Conservation (phyloP, 163 green algal genomes). For the Scenedesmus sp. region DNA sequence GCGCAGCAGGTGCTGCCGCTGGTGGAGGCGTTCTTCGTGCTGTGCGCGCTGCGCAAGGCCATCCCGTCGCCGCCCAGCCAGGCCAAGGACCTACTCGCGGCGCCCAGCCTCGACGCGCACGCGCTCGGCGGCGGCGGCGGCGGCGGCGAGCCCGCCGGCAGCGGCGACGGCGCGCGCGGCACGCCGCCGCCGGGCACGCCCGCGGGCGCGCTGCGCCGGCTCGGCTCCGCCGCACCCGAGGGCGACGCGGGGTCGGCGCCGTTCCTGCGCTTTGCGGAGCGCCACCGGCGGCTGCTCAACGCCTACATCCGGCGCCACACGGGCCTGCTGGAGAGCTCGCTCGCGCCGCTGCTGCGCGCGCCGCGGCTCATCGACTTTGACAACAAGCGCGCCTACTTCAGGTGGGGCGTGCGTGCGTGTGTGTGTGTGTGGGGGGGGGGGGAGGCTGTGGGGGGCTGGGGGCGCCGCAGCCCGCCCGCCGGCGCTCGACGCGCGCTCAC, state of each 20-base stretch:
- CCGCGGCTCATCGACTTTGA: conserved; percentile 98
- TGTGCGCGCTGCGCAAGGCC: conserved; percentile 64
- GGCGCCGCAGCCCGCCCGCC: no score
- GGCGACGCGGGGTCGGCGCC: background rate
- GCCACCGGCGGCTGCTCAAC: conserved; percentile 91
- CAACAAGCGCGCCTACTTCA: conserved; percentile 92
- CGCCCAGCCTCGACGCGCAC: conserved; percentile 10
- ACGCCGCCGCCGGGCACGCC: background rate
- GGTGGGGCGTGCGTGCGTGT: conserved; percentile 17
- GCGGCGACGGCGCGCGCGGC: background rate
- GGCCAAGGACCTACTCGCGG: conserved; percentile 17
- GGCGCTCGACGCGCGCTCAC: no score
- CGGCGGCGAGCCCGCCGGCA: background rate
- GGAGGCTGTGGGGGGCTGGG: background rate
- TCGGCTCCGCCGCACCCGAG: background rate
- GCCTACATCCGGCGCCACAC: conserved; percentile 81
- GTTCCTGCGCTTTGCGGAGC: conserved; percentile 85
- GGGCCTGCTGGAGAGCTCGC: conserved; percentile 78
- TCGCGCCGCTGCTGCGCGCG: conserved; percentile 76
- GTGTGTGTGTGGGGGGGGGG: background rate
- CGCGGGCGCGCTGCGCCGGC: background rate
- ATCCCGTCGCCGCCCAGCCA: conserved; percentile 43
- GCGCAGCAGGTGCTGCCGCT: conserved; percentile 87
- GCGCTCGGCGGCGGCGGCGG: background rate
- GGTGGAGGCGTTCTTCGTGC: conserved; percentile 94